Percentiles rank a stretch among this genome's conserved stretches.
phyloP scores from a whole-genome alignment of 2,329 filamentous ascomycete genomes.

The Ophiosphaerella narmari region DNA sequence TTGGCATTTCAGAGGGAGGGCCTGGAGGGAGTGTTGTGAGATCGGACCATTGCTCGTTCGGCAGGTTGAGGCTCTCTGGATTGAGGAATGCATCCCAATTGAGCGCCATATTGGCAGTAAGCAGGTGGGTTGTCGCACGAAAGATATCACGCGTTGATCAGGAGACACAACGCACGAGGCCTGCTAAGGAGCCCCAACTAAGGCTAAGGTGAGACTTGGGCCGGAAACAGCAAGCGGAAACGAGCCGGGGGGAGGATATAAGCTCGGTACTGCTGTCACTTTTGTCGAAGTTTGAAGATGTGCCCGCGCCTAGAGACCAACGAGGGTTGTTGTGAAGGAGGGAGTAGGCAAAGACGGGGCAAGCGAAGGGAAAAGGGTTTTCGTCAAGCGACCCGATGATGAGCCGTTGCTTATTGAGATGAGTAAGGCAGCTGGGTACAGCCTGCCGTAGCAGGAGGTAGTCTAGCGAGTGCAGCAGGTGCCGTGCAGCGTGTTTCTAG shows the following conservation, averaged over 20 bases:
- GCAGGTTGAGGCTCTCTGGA: conserved; percentile 43
- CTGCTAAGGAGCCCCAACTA: conserved; percentile 25
- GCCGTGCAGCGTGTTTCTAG: conserved; percentile 13
- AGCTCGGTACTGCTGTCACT: conserved; percentile 20
- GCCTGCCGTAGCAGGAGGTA: conserved; percentile 14
- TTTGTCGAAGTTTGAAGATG: conserved; percentile 7
- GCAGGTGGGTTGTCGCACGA: conserved; percentile 32
- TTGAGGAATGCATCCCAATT: conserved; percentile 47
- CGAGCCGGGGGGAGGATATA: conserved; percentile 30
- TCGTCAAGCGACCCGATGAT: conserved; percentile 6
- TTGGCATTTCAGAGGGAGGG: conserved; percentile 41
- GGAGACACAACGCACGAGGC: conserved; percentile 37
- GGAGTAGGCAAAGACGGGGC: neutral
- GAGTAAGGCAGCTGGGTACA: conserved; percentile 16
- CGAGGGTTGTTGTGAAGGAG: conserved; percentile 3
- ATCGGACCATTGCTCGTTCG: conserved; percentile 47
- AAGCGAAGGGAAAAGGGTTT: conserved; percentile 5
- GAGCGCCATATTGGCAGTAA: conserved; percentile 43
- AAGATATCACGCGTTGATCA: conserved; percentile 45
- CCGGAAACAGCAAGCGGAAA: conserved; percentile 19
- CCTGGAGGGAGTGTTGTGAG: conserved; percentile 33
- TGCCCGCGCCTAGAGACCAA: neutral
- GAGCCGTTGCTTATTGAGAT: conserved; percentile 25
- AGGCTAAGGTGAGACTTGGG: conserved; percentile 29
- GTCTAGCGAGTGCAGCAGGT: conserved; percentile 9